A percentile compares a stretch with the other conserved stretches of the same genome.
Conservation (phyloP, 768 basidiomycete genomes). For the Boletus reticulatus region DNA sequence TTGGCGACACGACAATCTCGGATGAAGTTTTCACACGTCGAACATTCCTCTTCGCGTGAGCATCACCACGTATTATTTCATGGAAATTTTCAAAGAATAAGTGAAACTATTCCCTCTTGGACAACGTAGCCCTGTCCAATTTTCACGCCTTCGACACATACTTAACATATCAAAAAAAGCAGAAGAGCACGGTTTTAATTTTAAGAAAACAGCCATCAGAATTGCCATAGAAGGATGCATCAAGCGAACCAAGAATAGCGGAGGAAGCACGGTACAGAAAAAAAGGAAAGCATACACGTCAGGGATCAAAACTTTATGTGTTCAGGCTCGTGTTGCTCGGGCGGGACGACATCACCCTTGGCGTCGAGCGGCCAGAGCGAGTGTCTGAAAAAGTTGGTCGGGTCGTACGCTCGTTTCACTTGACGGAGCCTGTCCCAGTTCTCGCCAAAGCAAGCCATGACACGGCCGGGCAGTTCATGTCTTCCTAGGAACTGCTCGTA, state of each 20-base stretch:
- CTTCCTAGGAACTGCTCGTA: slow-evolving; percentile 68
- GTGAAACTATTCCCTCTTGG: too few relatives aligned
- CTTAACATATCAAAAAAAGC: background rate
- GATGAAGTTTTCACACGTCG: too few relatives aligned
- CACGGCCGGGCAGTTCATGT: slow-evolving; percentile 59
- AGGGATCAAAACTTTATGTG: slow-evolving; percentile 23
- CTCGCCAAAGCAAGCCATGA: slow-evolving; percentile 65
- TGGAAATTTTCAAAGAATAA: too few relatives aligned
- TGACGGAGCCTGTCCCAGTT: slow-evolving; percentile 71
- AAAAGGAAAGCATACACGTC: too few relatives aligned
- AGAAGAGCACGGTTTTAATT: background rate
- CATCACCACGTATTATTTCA: too few relatives aligned
- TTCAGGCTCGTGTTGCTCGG: slow-evolving; percentile 59
- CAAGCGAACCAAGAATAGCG: background rate
- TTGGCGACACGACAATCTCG: too few relatives aligned
- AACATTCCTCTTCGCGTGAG: too few relatives aligned
- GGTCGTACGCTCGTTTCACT: slow-evolving; percentile 78
- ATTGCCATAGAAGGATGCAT: too few relatives aligned
- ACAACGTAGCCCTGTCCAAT: too few relatives aligned
- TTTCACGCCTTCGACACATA: too few relatives aligned
- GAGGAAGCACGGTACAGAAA: too few relatives aligned
- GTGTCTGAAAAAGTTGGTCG: slow-evolving; percentile 70
- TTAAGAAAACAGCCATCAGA: background rate
- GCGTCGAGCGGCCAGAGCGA: slow-evolving; percentile 78
- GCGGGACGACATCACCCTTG: slow-evolving; percentile 51